Conservation (phyloP, 257 asterid species). For the Salvia splendens region DNA sequence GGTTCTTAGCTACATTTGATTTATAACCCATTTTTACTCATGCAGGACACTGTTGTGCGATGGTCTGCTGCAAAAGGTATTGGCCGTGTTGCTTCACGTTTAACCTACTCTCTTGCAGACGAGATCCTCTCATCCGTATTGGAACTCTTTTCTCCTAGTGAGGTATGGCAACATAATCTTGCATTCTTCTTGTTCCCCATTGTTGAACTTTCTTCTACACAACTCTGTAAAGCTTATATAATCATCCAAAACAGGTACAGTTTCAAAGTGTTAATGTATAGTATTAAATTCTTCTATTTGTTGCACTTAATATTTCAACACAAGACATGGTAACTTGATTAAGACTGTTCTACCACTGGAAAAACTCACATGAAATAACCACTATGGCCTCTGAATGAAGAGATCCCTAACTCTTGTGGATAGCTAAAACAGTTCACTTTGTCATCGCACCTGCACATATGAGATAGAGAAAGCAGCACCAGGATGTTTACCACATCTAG, state of each 20-base stretch:
- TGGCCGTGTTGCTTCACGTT: slow-evolving; percentile 85
- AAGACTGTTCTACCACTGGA: background rate
- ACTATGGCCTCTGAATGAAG: slow-evolving; percentile 10
- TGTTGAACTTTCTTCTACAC: slow-evolving; percentile 1
- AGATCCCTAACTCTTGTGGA: slow-evolving; percentile 4
- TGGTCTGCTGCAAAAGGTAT: slow-evolving; percentile 99
- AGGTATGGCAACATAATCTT: slow-evolving; percentile 52
- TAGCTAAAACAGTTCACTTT: background rate
- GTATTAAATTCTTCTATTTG: background rate
- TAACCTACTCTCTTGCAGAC: slow-evolving; percentile 73
- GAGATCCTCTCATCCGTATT: slow-evolving; percentile 88
- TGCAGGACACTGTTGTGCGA: slow-evolving; percentile 93
- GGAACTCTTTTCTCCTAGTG: slow-evolving; percentile 92
- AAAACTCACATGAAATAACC: slow-evolving; percentile 12
- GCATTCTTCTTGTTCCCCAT: slow-evolving; percentile 24
- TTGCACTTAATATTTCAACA: slow-evolving; percentile 5
- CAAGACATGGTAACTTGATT: slow-evolving; percentile 10
- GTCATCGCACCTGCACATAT: slow-evolving; percentile 7
- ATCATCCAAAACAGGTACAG: slow-evolving; percentile 20
- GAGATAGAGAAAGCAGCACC: slow-evolving; percentile 13
- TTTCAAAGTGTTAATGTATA: background rate
- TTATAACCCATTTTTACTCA: slow-evolving; percentile 20
- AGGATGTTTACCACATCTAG: slow-evolving; percentile 18
- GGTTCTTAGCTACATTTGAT: slow-evolving; percentile 16
- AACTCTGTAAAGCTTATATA: background rate